Evolutionary conservation across 257 asterid species (phyloP).

Genomic region (Solanum sparsipilum): DNA sequence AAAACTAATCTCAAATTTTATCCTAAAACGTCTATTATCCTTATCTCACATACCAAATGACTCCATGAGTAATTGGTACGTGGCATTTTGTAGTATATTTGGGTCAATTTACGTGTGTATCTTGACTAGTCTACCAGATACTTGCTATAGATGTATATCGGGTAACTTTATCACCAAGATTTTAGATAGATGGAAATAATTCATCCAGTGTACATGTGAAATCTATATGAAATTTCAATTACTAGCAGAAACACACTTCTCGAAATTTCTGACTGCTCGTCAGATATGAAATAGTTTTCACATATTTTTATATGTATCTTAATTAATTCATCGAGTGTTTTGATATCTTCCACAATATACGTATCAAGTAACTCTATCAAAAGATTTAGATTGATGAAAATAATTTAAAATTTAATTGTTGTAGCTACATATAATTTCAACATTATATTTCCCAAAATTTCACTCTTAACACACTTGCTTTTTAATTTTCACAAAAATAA

Average conservation of each 20-base stretch:
- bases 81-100: neutral
- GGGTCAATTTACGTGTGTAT: neutral
- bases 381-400: neutral
- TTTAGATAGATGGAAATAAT: neutral
- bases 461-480: neutral
- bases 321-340: neutral
- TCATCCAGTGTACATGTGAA: neutral
- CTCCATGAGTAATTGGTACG: rapidly evolving
- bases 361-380: neutral
- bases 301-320: neutral
- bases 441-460: neutral
- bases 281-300: neutral
- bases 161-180: neutral
- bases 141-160: neutral
- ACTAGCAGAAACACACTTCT: neutral
- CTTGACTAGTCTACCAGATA: neutral
- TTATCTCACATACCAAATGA: neutral
- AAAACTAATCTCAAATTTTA: neutral
- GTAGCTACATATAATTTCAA: neutral
- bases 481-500: neutral
- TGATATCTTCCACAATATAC: neutral
- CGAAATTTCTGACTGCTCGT: neutral
- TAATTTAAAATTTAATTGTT: neutral
- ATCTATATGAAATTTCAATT: neutral
- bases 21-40: no score